phyloP scores from a whole-genome alignment of 2,329 filamentous ascomycete genomes.

The Penicillium brasilianum region DNA sequence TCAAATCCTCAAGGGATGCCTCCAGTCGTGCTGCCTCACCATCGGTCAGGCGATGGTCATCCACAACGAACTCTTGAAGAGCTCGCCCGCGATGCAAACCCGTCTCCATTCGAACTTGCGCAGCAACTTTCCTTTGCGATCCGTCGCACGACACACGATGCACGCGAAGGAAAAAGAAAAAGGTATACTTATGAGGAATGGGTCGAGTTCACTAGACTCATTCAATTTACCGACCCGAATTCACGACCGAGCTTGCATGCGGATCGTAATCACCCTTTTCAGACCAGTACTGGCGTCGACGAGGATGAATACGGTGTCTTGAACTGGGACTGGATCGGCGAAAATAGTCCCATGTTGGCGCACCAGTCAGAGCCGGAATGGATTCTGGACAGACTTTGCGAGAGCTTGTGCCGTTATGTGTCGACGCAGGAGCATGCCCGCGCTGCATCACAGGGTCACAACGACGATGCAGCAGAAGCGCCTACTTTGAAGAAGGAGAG shows the following conservation, averaged over 20 bases:
- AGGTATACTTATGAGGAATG: conserved; percentile 83
- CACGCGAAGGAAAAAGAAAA: conserved; percentile 62
- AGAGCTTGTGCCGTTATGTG: conserved; percentile 61
- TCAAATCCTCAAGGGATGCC: conserved; percentile 11
- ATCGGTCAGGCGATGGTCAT: conserved; percentile 3
- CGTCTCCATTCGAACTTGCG: conserved; percentile 63
- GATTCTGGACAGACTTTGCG: conserved; percentile 68
- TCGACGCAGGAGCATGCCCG: conserved; percentile 29
- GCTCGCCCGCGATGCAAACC: conserved; percentile 53
- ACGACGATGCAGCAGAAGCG: conserved; percentile 21
- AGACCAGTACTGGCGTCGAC: conserved; percentile 44
- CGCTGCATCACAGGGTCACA: not conserved
- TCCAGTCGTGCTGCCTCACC: not conserved
- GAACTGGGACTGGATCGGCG: conserved; percentile 75
- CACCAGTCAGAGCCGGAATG: conserved; percentile 68
- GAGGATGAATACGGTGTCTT: conserved; percentile 64
- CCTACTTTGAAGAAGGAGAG: conserved; percentile 32
- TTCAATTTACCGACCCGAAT: conserved; percentile 59
- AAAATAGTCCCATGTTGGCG: conserved; percentile 69
- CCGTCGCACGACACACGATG: conserved; percentile 66
- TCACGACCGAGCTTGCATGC: conserved; percentile 20
- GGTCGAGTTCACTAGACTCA: conserved; percentile 80
- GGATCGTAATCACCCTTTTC: not conserved
- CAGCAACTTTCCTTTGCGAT: conserved; percentile 72
- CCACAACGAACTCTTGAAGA: conserved; percentile 48